Conservation (phyloP, 176 grass and related monocot genomes). For the Thalia dealbata region DNA sequence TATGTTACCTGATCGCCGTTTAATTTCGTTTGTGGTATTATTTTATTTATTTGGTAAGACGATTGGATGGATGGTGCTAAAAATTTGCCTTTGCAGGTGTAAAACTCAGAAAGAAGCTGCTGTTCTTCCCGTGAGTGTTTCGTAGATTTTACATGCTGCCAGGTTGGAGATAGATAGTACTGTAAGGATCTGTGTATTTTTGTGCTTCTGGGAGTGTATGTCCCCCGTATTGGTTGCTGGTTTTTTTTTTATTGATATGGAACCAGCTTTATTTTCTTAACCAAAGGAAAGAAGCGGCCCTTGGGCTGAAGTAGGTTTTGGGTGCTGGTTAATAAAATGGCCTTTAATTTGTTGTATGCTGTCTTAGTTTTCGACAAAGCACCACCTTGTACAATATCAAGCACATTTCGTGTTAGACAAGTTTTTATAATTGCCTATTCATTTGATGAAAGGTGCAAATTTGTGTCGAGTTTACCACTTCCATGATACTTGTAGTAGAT, state of each 20-base stretch:
- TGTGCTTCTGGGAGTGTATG: background rate
- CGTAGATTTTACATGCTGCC: background rate
- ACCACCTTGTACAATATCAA: background rate
- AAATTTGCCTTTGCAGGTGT: slow-evolving; percentile 2
- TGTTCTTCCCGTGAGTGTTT: background rate
- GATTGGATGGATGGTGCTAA: background rate
- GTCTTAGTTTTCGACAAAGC: background rate
- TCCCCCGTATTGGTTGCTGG: background rate
- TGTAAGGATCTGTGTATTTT: background rate
- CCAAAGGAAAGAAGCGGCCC: background rate
- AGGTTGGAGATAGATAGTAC: background rate
- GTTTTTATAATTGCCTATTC: background rate
- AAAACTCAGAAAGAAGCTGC: slow-evolving; percentile 5
- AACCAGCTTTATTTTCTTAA: background rate
- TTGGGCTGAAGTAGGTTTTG: background rate
- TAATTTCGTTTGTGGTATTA: background rate
- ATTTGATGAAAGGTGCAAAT: background rate
- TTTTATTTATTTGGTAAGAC: background rate
- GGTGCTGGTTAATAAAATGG: background rate
- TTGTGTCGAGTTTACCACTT: background rate
- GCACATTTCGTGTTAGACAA: background rate
- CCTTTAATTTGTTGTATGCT: background rate
- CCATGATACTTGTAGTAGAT: no score
- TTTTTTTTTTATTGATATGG: background rate
- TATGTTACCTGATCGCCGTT: background rate